Conservation (phyloP, 1,284 basidiomycete species). For the Spongiforma sp. region DNA sequence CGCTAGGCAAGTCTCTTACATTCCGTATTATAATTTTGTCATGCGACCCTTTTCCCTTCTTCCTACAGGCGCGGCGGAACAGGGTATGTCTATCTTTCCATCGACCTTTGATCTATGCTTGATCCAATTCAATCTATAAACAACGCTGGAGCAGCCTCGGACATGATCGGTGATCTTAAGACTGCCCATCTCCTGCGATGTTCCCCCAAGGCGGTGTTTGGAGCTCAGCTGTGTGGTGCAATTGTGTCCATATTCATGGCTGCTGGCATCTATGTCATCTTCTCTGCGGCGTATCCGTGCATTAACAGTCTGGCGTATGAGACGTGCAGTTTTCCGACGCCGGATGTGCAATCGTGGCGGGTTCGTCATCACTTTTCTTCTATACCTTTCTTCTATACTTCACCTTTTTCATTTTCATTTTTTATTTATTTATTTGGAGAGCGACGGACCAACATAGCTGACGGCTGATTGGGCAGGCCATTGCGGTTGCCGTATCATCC, state of each 20-base stretch:
- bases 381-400: too few species aligned
- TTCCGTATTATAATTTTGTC: neutral
- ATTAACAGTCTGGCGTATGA: slow-evolving; percentile 48
- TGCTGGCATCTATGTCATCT: slow-evolving; percentile 34
- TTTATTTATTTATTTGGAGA: too few species aligned
- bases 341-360: slow-evolving; percentile 31
- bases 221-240: slow-evolving; percentile 55
- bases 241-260: slow-evolving; percentile 24
- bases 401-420: too few species aligned
- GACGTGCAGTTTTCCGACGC: slow-evolving; percentile 27
- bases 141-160: slow-evolving; percentile 43
- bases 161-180: slow-evolving; percentile 79
- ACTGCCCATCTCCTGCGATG: slow-evolving; percentile 73
- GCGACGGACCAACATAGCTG: neutral
- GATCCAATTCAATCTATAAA: slow-evolving; percentile 6
- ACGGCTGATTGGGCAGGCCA: slow-evolving; percentile 9
- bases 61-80: slow-evolving; percentile 17
- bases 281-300: slow-evolving; percentile 70
- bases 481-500: slow-evolving; percentile 16
- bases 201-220: slow-evolving; percentile 70
- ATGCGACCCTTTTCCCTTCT: neutral
- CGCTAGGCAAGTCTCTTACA: neutral
- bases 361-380: slow-evolving; percentile 30
- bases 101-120: neutral
- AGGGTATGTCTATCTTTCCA: slow-evolving; percentile 10